A percentile compares a stretch with the other conserved stretches of the same genome.
phyloP scores from a whole-genome alignment of 208 protist species.

The Vickermania ingenoplastis region DNA sequence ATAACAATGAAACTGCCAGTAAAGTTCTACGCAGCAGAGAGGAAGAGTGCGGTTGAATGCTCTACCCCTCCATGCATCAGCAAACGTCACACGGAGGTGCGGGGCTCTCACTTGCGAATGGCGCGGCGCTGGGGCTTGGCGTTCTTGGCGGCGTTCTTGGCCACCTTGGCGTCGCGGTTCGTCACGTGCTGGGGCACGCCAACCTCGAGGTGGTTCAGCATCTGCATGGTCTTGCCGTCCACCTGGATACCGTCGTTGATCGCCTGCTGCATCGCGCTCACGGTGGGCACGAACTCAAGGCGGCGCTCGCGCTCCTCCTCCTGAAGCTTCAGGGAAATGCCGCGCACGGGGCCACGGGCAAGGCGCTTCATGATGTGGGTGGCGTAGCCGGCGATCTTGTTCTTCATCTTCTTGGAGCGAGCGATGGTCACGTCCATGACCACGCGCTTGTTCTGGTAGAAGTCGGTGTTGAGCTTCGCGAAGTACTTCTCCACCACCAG shows the following conservation, averaged over 20 bases:
- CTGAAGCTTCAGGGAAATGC: slow-evolving; percentile 99
- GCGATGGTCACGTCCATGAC: slow-evolving; percentile 97
- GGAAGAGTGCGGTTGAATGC: no score
- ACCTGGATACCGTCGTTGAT: slow-evolving; percentile 84
- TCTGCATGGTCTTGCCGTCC: slow-evolving; percentile 79
- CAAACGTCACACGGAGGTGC: no score
- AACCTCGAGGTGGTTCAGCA: slow-evolving; percentile 81
- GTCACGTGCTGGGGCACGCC: slow-evolving; percentile 71
- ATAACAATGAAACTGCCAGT: no score
- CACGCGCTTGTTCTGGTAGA: slow-evolving; percentile 99
- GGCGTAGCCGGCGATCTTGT: slow-evolving; percentile 99
- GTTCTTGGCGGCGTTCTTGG: slow-evolving; percentile 13
- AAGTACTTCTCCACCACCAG: slow-evolving; percentile 99
- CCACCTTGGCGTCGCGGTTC: no score
- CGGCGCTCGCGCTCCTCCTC: slow-evolving; percentile 99
- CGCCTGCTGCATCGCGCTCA: slow-evolving; percentile 76
- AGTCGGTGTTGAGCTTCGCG: slow-evolving; percentile 97
- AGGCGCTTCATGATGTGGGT: slow-evolving; percentile 99
- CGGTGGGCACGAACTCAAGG: slow-evolving; percentile 99
- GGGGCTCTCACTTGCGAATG: no score
- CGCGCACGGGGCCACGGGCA: slow-evolving; percentile 96
- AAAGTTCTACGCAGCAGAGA: no score
- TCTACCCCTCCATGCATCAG: no score
- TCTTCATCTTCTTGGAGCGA: slow-evolving; percentile 99
- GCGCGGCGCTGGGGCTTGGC: slow-evolving; percentile 14